Conservation (phyloP, 805 yeast genomes). For the Cyberlindnera euphorbiiphila region DNA sequence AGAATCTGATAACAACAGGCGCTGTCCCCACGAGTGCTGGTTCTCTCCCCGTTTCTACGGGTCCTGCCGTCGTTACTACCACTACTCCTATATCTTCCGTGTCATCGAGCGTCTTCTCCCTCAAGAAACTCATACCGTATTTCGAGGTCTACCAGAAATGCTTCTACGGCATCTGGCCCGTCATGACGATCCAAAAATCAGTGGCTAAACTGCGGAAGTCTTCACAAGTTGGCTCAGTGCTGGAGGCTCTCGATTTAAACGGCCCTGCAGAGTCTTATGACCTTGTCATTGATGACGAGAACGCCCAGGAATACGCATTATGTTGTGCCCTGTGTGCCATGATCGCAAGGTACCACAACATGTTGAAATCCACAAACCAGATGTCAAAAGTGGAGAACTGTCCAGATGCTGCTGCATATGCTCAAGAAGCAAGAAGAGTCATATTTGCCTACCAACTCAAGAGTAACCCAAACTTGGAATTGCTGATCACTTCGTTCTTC, state of each 20-base stretch:
- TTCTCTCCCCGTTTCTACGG: too few relatives aligned
- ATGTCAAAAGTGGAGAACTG: slow-evolving; percentile 18
- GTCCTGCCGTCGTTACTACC: neutral
- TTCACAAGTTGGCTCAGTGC: neutral
- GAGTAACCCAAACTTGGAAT: slow-evolving; percentile 15
- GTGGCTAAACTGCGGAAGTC: slow-evolving; percentile 15
- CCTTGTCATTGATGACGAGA: slow-evolving; percentile 6
- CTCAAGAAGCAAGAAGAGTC: slow-evolving; percentile 23
- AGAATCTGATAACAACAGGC: slow-evolving; percentile 6
- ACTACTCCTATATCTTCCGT: too few relatives aligned
- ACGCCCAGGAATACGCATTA: slow-evolving; percentile 20
- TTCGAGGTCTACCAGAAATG: slow-evolving; percentile 26
- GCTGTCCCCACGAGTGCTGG: too few relatives aligned
- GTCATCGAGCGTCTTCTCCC: slow-evolving; percentile 14
- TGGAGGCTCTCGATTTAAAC: slow-evolving; percentile 8
- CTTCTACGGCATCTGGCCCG: slow-evolving; percentile 28
- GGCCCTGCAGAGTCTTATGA: slow-evolving; percentile 5
- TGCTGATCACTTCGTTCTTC: slow-evolving; percentile 21
- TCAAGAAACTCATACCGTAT: slow-evolving; percentile 22
- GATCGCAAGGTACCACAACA: slow-evolving; percentile 21
- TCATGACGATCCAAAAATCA: slow-evolving; percentile 17
- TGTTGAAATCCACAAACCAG: slow-evolving; percentile 20
- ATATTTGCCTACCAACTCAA: slow-evolving; percentile 18
- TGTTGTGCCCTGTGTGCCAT: slow-evolving; percentile 26
- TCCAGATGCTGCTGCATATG: slow-evolving; percentile 20